phyloP scores from a whole-genome alignment of 129 eudicot species.

The Tanacetum coccineum region DNA sequence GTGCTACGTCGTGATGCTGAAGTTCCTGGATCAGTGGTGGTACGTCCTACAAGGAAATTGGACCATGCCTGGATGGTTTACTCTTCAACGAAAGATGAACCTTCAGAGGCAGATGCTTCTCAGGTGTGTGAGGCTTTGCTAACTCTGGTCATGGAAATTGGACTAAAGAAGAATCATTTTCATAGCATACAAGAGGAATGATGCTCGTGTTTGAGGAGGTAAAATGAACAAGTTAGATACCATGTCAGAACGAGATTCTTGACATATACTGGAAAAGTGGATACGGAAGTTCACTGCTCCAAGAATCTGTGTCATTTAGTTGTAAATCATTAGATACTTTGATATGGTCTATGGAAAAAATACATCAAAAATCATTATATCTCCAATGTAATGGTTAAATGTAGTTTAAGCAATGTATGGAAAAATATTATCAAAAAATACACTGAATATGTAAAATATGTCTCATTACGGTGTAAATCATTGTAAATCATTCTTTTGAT shows the following conservation, averaged over 20 bases:
- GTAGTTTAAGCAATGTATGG: no score
- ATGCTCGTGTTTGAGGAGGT: background rate
- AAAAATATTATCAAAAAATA: no score
- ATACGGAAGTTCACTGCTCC: no score
- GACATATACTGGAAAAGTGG: no score
- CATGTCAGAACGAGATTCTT: background rate
- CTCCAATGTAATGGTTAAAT: no score
- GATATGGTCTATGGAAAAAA: no score
- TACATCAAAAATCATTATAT: no score
- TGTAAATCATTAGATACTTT: no score
- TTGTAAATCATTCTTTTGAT: no score
- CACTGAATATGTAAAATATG: no score
- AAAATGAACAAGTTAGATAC: background rate
- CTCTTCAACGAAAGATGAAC: conserved; percentile 74
- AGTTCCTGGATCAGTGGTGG: conserved; percentile 96
- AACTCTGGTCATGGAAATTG: conserved; percentile 67
- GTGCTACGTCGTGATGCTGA: conserved; percentile 95
- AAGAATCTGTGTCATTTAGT: no score
- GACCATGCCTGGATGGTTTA: conserved; percentile 99
- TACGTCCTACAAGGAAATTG: conserved; percentile 71
- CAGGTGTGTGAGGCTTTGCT: conserved; percentile 90
- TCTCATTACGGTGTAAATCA: no score
- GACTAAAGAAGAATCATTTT: conserved; percentile 48
- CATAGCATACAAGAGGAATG: conserved; percentile 31
- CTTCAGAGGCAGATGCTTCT: conserved; percentile 71